phyloP scores from a whole-genome alignment of 345 rosid genomes.

The Rubroshorea leprosula region DNA sequence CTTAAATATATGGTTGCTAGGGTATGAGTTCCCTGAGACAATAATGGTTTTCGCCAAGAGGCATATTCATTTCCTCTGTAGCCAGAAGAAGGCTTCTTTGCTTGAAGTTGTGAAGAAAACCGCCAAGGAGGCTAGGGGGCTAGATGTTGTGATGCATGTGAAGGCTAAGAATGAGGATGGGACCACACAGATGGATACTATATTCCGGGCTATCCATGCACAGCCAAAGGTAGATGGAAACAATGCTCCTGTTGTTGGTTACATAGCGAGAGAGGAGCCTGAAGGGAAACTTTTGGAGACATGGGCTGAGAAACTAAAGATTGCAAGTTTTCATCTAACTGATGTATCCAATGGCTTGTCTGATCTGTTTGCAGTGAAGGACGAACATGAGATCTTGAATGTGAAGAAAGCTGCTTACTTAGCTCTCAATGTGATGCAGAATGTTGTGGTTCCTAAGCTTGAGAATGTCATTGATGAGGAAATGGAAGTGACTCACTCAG shows the following conservation, averaged over 20 bases:
- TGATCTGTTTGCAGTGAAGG: conserved; percentile 80
- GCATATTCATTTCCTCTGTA: conserved; percentile 77
- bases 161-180: conserved; percentile 74
- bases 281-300: conserved; percentile 85
- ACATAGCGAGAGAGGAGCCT: conserved; percentile 69
- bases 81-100: conserved; percentile 66
- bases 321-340: conserved; percentile 45
- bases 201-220: conserved; percentile 52
- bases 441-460: conserved; percentile 78
- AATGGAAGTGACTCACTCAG: conserved; percentile 73
- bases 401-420: conserved; percentile 82
- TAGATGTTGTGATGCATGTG: conserved; percentile 64
- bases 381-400: conserved; percentile 56
- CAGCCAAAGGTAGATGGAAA: conserved; percentile 33
- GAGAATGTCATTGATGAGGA: conserved; percentile 92
- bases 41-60: conserved; percentile 71
- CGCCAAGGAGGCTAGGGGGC: conserved; percentile 57
- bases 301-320: conserved; percentile 64
- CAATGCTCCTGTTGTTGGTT: conserved; percentile 52
- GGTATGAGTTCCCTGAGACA: conserved; percentile 92
- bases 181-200: conserved; percentile 51
- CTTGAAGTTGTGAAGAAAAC: conserved; percentile 62
- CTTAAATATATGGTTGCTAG: conserved; percentile 79
- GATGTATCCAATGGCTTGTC: conserved; percentile 78
- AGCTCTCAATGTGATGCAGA: conserved; percentile 68